Evolutionary conservation across 1,284 basidiomycete genomes (phyloP).

Genomic region (Pyrrhoderma lamaoense): DNA sequence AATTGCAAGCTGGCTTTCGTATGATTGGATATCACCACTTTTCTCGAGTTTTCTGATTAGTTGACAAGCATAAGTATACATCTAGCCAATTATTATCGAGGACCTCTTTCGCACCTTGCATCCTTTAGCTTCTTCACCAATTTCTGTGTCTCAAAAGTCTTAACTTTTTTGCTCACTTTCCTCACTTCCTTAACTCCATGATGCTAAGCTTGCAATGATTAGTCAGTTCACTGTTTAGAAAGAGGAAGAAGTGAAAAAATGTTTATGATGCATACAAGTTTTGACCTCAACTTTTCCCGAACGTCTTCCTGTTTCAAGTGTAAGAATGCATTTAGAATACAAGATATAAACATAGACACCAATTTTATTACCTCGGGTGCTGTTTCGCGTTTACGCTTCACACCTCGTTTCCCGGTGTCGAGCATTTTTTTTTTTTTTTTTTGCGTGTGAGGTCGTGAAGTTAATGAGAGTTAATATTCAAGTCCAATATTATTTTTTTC

Average conservation of each 20-base stretch:
- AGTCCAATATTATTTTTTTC: no score
- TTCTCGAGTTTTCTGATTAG: constrained; percentile 35
- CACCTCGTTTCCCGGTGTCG: neutral
- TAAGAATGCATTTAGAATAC: no score
- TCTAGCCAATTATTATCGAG: neutral
- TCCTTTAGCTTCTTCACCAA: constrained; percentile 78
- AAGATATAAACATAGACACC: neutral
- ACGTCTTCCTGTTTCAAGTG: constrained; percentile 16
- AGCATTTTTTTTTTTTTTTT: neutral
- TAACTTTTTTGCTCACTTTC: constrained; percentile 75
- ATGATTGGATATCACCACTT: constrained; percentile 33
- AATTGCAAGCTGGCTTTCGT: constrained; percentile 61
- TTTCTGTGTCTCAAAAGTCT: constrained; percentile 77
- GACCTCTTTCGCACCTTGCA: constrained; percentile 39
- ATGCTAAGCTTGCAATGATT: constrained; percentile 38
- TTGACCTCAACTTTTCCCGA: constrained; percentile 8
- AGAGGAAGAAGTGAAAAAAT: neutral
- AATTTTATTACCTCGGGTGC: neutral
- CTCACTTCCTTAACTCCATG: constrained; percentile 60
- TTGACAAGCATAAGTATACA: neutral
- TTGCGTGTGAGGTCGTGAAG: neutral
- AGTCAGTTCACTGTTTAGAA: neutral
- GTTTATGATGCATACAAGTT: constrained; percentile 13
- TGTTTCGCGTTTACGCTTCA: constrained; percentile 14
- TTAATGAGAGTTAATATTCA: no score